These are phyloP conservation scores for Serendipita sp. DNA, from an alignment of 768 basidiomycete species.

Conservation along the genomic window DNA sequence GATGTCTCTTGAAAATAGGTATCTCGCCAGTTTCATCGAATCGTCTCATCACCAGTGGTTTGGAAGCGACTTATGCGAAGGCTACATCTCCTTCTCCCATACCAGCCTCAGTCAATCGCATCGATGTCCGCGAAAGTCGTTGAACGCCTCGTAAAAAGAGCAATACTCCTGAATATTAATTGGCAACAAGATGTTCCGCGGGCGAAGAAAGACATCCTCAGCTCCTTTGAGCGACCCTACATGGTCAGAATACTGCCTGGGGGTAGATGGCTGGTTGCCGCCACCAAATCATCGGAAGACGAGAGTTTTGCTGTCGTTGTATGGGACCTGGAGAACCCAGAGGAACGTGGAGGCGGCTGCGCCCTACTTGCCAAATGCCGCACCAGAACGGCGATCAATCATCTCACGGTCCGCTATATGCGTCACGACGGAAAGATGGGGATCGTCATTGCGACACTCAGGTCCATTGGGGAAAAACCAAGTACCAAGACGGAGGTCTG, in stretches of 20 bases:
- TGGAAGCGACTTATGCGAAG: constrained; percentile 5
- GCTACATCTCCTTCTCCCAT: not conserved
- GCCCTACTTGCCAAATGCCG: not conserved
- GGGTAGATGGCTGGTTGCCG: not conserved
- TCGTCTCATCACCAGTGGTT: not conserved
- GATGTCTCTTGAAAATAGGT: not conserved
- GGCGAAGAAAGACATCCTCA: not conserved
- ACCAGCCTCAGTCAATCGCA: not conserved
- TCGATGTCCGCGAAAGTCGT: not conserved
- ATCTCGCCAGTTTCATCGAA: constrained; percentile 2
- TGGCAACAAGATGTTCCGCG: not conserved
- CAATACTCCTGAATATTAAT: not conserved
- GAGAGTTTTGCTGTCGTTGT: not conserved
- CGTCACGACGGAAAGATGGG: not conserved
- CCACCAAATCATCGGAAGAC: not conserved
- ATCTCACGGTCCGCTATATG: not conserved
- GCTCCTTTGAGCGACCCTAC: not conserved
- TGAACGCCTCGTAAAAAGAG: not conserved
- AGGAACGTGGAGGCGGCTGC: not conserved
- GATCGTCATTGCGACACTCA: not conserved
- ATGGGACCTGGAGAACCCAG: constrained; percentile 3
- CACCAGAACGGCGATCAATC: not conserved
- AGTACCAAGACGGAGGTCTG: constrained; percentile 4
- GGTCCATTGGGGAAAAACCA: not conserved
- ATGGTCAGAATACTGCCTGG: constrained; percentile 2